A percentile compares a stretch with the other conserved stretches of the same genome.
These are phyloP conservation scores for Podila epicladia DNA, from an alignment of 192 early-diverging fungal genomes.

Conservation along the genomic window DNA sequence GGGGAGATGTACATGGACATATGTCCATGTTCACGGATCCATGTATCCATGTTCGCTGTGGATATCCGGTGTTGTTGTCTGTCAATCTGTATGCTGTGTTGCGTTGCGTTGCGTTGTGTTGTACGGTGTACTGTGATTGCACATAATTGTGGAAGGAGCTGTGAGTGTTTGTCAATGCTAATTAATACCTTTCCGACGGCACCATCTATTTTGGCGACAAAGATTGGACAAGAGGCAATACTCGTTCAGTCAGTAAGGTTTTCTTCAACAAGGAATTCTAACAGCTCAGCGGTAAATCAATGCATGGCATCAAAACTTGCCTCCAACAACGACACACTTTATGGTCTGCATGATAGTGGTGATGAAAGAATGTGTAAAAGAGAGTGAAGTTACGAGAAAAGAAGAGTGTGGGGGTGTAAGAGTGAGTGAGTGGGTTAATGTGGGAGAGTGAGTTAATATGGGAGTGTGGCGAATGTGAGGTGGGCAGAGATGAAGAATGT, in stretches of 20 bases:
- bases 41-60: not conserved
- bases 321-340: constrained; percentile 4
- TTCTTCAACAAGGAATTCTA: too few relatives aligned
- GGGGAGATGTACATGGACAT: not conserved
- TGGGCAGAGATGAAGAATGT: not conserved
- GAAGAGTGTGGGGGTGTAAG: not conserved
- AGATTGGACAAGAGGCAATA: not conserved
- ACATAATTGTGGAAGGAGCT: not conserved
- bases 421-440: not conserved
- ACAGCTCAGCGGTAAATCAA: not conserved
- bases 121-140: not conserved
- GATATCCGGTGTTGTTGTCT: not conserved
- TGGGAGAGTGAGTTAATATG: not conserved
- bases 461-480: not conserved
- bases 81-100: too few relatives aligned
- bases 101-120: not conserved
- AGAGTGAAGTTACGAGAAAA: not conserved
- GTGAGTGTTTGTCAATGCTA: not conserved
- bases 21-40: not conserved
- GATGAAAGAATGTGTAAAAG: not conserved
- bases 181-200: constrained; percentile 5
- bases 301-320: not conserved
- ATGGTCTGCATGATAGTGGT: not conserved
- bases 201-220: not conserved
- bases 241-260: not conserved